Evolutionary conservation across 352 stramenopile species (phyloP).

Genomic region (Globisporangium ultimum): DNA sequence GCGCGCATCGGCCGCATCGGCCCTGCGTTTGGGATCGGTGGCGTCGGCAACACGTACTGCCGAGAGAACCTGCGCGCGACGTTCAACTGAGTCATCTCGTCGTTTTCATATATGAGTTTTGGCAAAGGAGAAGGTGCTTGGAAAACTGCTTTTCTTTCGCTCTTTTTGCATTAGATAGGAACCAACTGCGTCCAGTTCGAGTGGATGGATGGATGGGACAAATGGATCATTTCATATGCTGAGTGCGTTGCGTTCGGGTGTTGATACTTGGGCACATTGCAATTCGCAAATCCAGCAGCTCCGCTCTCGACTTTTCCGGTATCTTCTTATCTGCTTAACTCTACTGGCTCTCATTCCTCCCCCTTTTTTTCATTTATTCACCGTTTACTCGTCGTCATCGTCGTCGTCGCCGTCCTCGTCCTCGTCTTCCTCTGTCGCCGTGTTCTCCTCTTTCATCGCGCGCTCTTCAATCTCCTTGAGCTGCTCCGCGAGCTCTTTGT

Average conservation of each 20-base stretch:
- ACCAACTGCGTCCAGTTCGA: no score
- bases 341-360: not conserved
- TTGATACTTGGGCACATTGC: no score
- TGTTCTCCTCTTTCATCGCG: constrained; percentile 45
- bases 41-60: constrained; percentile 82
- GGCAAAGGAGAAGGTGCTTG: not conserved
- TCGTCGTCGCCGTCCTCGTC: constrained; percentile 18
- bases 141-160: not conserved
- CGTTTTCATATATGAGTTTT: not conserved
- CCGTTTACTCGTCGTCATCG: constrained; percentile 20
- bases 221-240: no score
- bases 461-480: constrained; percentile 65
- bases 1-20: constrained; percentile 86
- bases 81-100: constrained; percentile 26
- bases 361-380: constrained; percentile 18
- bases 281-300: no score
- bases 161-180: no score
- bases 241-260: no score
- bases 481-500: constrained; percentile 63
- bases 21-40: constrained; percentile 87
- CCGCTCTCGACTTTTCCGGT: no score
- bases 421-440: constrained; percentile 39
- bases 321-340: no score
- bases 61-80: constrained; percentile 40
- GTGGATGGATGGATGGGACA: no score